phyloP scores from a whole-genome alignment of 345 rosid species.

The Hevea brasiliensis region DNA sequence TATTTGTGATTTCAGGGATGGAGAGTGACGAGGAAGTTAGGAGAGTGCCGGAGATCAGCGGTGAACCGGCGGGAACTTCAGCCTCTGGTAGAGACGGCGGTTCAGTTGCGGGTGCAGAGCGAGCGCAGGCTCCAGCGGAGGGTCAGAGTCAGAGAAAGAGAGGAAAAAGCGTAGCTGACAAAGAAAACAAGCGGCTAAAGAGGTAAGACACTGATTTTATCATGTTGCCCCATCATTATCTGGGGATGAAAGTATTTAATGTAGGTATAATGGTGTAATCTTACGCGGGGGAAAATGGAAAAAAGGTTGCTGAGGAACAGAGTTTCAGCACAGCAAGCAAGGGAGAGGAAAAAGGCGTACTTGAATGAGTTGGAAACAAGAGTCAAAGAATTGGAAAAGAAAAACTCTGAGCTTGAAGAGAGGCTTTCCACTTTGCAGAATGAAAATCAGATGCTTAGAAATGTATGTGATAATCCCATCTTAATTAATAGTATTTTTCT shows the following conservation, averaged over 20 bases:
- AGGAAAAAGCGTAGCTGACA: constrained; percentile 87
- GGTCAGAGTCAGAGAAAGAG: constrained; percentile 67
- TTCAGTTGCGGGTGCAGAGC: constrained; percentile 44
- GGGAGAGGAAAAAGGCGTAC: constrained; percentile 96
- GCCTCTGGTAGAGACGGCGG: constrained; percentile 45
- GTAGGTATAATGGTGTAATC: constrained; percentile 5
- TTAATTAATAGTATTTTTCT: no score
- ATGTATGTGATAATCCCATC: constrained; percentile 41
- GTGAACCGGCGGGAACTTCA: constrained; percentile 52
- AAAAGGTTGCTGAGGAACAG: constrained; percentile 93
- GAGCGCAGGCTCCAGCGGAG: constrained; percentile 53
- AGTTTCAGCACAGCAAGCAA: constrained; percentile 99
- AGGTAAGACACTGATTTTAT: constrained; percentile 42
- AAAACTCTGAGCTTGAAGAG: constrained; percentile 90
- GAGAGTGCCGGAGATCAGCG: constrained; percentile 88
- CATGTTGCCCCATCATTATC: background rate
- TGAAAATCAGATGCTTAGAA: constrained; percentile 99
- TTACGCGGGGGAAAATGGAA: background rate
- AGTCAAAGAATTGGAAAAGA: constrained; percentile 84
- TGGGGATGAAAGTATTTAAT: no score
- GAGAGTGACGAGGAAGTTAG: constrained; percentile 98
- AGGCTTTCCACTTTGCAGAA: constrained; percentile 85
- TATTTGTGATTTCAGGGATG: constrained; percentile 50
- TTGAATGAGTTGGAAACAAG: constrained; percentile 71
- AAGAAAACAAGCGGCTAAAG: constrained; percentile 84